phyloP scores from a whole-genome alignment of 177 flowering plant genomes.

The Vitis hybrid region DNA sequence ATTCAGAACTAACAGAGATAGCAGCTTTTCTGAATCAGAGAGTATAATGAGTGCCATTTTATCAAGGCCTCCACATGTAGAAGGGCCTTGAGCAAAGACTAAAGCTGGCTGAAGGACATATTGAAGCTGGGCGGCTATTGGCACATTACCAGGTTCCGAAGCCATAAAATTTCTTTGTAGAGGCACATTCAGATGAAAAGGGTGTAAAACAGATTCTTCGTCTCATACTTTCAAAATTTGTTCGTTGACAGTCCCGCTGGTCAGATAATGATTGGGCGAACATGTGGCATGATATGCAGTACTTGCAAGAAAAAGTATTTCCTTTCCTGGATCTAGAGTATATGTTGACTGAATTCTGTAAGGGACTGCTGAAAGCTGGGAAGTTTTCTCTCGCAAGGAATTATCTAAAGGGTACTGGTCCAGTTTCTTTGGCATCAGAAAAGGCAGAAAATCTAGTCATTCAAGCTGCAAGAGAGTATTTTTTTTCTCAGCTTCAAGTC shows the following conservation, averaged over 20 bases:
- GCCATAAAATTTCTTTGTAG: no score
- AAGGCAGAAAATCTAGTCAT: slow-evolving; percentile 91
- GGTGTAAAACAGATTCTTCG: slow-evolving; percentile 93
- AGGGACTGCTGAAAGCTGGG: slow-evolving; percentile 95
- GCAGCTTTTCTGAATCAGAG: no score
- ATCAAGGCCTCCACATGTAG: no score
- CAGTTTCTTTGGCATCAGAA: slow-evolving; percentile 67
- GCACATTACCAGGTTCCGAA: slow-evolving; percentile 47
- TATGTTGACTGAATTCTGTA: slow-evolving; percentile 84
- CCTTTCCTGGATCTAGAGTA: slow-evolving; percentile 86
- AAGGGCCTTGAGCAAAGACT: slow-evolving; percentile 48
- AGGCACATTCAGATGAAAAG: slow-evolving; percentile 49
- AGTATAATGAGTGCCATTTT: no score
- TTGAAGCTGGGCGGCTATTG: slow-evolving; percentile 93
- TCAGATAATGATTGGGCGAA: slow-evolving; percentile 94
- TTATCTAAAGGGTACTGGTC: slow-evolving; percentile 78
- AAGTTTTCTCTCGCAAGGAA: slow-evolving; percentile 93
- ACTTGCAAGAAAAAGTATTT: slow-evolving; percentile 83
- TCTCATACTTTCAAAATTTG: slow-evolving; percentile 92
- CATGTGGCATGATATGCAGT: slow-evolving; percentile 95
- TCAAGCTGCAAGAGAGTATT: slow-evolving; percentile 91
- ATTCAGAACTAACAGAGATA: no score
- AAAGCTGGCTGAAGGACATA: slow-evolving; percentile 78
- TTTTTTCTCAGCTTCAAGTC: slow-evolving; percentile 92
- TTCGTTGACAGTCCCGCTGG: slow-evolving; percentile 75